Evolutionary conservation across 306 rosid genomes (phyloP).

Genomic region (Oxytropis ochrocephala): DNA sequence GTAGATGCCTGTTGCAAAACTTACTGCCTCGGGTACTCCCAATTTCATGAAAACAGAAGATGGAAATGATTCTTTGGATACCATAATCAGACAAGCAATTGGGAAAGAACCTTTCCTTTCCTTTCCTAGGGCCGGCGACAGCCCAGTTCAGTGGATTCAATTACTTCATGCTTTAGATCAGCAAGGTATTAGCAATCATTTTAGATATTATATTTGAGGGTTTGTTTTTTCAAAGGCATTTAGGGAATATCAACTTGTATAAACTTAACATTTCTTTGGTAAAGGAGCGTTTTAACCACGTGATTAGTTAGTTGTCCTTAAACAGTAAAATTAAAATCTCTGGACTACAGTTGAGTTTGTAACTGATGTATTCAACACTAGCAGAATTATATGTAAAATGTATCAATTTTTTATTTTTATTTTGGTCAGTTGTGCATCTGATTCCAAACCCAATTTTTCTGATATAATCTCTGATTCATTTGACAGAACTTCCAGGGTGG

Average conservation of each 20-base stretch:
- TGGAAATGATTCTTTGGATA: slow-evolving; percentile 69
- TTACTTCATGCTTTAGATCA: slow-evolving; percentile 82
- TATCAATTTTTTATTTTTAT: slow-evolving; percentile 12
- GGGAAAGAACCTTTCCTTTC: slow-evolving; percentile 73
- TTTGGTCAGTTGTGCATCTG: slow-evolving; percentile 5
- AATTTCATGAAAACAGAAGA: slow-evolving; percentile 70
- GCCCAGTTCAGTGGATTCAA: slow-evolving; percentile 78
- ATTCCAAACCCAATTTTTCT: slow-evolving; percentile 18
- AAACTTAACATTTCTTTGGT: background rate
- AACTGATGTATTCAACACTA: background rate
- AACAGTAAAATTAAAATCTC: background rate
- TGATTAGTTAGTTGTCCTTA: slow-evolving; percentile 12
- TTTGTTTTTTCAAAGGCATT: background rate
- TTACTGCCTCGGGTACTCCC: slow-evolving; percentile 39
- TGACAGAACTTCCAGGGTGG: slow-evolving; percentile 79
- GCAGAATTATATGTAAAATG: background rate
- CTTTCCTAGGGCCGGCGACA: slow-evolving; percentile 62
- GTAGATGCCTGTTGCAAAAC: slow-evolving; percentile 78
- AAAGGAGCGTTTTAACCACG: background rate
- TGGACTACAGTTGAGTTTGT: background rate
- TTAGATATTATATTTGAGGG: background rate
- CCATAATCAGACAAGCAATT: slow-evolving; percentile 62
- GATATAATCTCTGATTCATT: slow-evolving; percentile 8
- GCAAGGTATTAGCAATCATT: slow-evolving; percentile 54
- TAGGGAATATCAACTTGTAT: background rate